A percentile compares a stretch with the other conserved stretches of the same genome.
Evolutionary conservation across 768 basidiomycete species (phyloP).

Genomic region (Lactarius psammicola): DNA sequence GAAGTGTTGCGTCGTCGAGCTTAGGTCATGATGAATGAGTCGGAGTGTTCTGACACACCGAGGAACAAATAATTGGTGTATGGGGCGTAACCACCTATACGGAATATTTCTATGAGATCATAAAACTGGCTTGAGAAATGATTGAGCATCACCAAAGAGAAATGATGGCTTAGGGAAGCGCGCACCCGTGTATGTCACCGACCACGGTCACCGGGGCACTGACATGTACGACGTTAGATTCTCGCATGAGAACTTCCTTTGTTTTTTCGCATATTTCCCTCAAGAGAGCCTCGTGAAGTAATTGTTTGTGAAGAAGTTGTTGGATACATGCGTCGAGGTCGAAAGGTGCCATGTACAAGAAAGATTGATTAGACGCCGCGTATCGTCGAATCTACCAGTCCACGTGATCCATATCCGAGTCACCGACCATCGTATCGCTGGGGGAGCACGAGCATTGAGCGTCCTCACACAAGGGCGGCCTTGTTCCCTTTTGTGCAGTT

Average conservation of each 20-base stretch:
- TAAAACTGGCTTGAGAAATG: constrained; percentile 85
- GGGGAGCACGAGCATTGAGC: not conserved
- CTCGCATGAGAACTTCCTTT: constrained; percentile 98
- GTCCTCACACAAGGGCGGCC: not conserved
- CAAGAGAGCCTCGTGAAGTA: constrained; percentile 89
- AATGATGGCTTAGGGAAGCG: constrained; percentile 23
- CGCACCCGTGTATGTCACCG: constrained; percentile 98
- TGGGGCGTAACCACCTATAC: constrained; percentile 96
- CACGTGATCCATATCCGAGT: not conserved
- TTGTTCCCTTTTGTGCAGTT: not conserved
- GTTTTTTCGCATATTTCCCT: constrained; percentile 99
- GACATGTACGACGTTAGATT: constrained; percentile 97
- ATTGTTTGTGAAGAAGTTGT: constrained; percentile 86
- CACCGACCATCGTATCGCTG: not conserved
- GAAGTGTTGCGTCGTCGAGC: constrained; percentile 18
- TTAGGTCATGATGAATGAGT: constrained; percentile 7
- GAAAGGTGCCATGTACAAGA: constrained; percentile 56
- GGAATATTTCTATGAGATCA: constrained; percentile 98
- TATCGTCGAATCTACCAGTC: not conserved
- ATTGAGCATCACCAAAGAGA: constrained; percentile 37
- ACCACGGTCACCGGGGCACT: constrained; percentile 97
- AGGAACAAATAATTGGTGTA: constrained; percentile 98
- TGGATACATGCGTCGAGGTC: constrained; percentile 96
- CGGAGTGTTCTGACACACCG: constrained; percentile 51
- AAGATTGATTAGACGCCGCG: constrained; percentile 5